phyloP scores from a whole-genome alignment of 352 stramenopile genomes.

The Elongisporangium anandrum region DNA sequence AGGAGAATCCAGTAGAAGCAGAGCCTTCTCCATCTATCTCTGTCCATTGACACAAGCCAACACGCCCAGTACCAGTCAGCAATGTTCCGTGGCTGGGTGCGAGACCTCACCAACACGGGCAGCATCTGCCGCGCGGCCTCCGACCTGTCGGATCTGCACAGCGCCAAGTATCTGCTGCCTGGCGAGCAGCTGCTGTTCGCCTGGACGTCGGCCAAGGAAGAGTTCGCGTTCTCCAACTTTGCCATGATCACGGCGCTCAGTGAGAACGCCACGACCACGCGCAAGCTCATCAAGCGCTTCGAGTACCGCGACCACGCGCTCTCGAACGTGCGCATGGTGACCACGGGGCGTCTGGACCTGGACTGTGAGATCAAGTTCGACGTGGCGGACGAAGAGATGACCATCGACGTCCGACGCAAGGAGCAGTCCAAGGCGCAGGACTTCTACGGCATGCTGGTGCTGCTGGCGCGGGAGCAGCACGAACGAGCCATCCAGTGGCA shows the following conservation, averaged over 20 bases:
- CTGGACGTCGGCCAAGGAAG: constrained; percentile 52
- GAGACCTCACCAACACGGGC: constrained; percentile 43
- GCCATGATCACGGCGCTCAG: constrained; percentile 36
- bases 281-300: constrained; percentile 32
- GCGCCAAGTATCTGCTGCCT: constrained; percentile 27
- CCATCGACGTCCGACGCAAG: constrained; percentile 49
- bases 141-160: constrained; percentile 24
- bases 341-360: constrained; percentile 43
- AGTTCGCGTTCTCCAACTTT: constrained; percentile 63
- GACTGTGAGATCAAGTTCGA: constrained; percentile 67
- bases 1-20: no score
- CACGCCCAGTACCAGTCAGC: not conserved
- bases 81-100: constrained; percentile 47
- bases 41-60: no score
- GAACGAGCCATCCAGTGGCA: constrained; percentile 26
- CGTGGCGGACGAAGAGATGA: constrained; percentile 31
- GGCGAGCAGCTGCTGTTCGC: constrained; percentile 44
- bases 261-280: constrained; percentile 37
- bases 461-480: constrained; percentile 37
- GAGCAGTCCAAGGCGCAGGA: constrained; percentile 38
- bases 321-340: constrained; percentile 40
- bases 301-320: constrained; percentile 36
- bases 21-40: no score
- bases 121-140: constrained; percentile 43
- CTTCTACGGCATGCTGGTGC: constrained; percentile 48